These are phyloP conservation scores for thale cress (Arabidopsis thaliana) DNA, from an alignment of 345 rosid species.

Conservation along the genomic window DNA sequence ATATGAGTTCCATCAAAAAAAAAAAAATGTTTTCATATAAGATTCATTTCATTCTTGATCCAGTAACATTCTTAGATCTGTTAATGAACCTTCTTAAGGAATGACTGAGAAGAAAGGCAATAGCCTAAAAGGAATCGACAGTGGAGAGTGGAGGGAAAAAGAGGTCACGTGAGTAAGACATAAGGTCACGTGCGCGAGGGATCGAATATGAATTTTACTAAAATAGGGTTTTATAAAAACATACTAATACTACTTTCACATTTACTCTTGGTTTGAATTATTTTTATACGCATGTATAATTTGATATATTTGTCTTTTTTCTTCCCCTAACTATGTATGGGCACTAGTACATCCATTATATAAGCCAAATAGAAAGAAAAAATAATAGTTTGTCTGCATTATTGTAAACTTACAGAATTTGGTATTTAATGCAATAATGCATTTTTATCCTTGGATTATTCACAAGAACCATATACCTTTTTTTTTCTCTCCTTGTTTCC, in stretches of 20 bases:
- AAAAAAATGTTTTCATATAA: background rate
- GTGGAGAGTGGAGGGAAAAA: conserved; percentile 28
- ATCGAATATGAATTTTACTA: conserved; percentile 1
- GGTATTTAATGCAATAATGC: conserved; percentile 40
- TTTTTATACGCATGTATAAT: conserved; percentile 23
- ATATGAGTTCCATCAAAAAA: background rate
- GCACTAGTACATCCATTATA: conserved; percentile 36
- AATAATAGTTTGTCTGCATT: conserved; percentile 41
- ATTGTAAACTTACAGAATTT: conserved; percentile 41
- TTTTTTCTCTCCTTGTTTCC: conserved; percentile 37
- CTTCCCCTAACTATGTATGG: conserved; percentile 25
- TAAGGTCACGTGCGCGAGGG: conserved; percentile 52
- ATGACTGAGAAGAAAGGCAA: conserved; percentile 38
- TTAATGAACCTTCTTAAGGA: conserved; percentile 31
- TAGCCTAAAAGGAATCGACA: conserved; percentile 30
- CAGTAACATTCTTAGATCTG: conserved; percentile 19
- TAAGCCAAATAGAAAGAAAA: conserved; percentile 45
- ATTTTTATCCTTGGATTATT: conserved; percentile 47
- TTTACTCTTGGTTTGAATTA: conserved; percentile 21
- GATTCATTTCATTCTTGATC: background rate
- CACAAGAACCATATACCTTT: conserved; percentile 45
- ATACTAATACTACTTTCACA: conserved; percentile 2
- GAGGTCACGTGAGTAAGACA: conserved; percentile 54
- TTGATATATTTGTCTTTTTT: conserved; percentile 20
- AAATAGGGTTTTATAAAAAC: background rate